phyloP scores from a whole-genome alignment of 352 stramenopile genomes.

The Aphanomyces invadans region DNA sequence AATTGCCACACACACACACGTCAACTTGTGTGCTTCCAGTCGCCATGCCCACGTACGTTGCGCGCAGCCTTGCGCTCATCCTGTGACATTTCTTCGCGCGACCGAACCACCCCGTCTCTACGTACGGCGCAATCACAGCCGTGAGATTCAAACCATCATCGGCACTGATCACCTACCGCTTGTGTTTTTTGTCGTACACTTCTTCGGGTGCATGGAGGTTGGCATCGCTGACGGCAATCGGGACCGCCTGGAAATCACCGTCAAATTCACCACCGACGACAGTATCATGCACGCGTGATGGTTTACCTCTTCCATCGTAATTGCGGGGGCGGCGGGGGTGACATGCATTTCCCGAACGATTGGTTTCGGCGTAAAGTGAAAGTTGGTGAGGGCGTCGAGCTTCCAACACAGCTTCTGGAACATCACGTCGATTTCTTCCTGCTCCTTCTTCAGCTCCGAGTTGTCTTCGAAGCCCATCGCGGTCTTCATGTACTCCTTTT shows the following conservation, averaged over 20 bases:
- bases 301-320: constrained; percentile 72
- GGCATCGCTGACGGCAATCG: constrained; percentile 75
- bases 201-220: constrained; percentile 79
- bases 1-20: too few species aligned
- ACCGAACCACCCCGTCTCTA: constrained; percentile 67
- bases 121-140: not conserved
- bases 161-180: constrained; percentile 35
- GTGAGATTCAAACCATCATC: not conserved
- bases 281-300: too few species aligned
- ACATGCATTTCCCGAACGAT: constrained; percentile 88
- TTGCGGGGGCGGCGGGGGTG: constrained; percentile 68
- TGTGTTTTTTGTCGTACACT: constrained; percentile 82
- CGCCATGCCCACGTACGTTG: constrained; percentile 35
- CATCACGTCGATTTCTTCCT: constrained; percentile 91
- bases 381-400: constrained; percentile 92
- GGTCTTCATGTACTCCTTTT: constrained; percentile 94
- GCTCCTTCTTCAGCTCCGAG: constrained; percentile 86
- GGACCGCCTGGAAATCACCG: constrained; percentile 28
- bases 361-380: constrained; percentile 91
- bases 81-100: constrained; percentile 83
- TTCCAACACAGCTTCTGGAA: constrained; percentile 94
- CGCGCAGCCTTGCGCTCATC: constrained; percentile 77
- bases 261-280: too few species aligned
- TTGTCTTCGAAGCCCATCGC: constrained; percentile 89
- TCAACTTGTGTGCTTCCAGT: too few species aligned